Evolutionary conservation across 768 basidiomycete genomes (phyloP), one percentile per base, ranked within the genome.

Genomic region (Dacryopinax spathularia): DNA sequence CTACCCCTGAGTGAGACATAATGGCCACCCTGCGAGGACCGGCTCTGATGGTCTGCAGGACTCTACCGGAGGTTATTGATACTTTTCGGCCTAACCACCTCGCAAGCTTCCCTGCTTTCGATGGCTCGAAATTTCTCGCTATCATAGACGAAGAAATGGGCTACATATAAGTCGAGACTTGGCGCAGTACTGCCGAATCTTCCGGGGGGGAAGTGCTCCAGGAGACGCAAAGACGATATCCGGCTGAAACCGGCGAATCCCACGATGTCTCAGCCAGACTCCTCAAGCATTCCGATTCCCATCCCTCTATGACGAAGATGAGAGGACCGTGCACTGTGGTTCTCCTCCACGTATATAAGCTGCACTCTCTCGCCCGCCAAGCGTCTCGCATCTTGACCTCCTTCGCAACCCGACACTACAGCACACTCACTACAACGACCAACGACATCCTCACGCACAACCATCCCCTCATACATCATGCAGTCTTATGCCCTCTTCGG

Each of bases 121-220:
- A 91, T 68, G 81, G 82, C 20, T 81, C 78, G 69, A 81, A 78
- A 70, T 91, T 91, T 73, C 60, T 61, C 20, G 72, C 76, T 66
- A 69, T 91, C 66, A 72, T 91, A 65, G 89, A 91, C 70, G 83
- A 85, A 68, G 84, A 84, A 73, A 86, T 91, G 86, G 89, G 89
- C 18, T 91, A 84, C 72, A 67, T 75, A 63, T 80, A n/a, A n/a
- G n/a, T n/a, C n/a, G n/a, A n/a, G n/a, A n/a, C n/a, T n/a, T n/a
- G n/a, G n/a, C n/a, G n/a, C n/a, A n/a, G n/a, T n/a, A n/a, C n/a
- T n/a, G n/a, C n/a, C n/a, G n/a, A n/a, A n/a, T n/a, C n/a, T n/a
- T n/a, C n/a, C n/a, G n/a, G n/a, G n/a, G n/a, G n/a, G n/a, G n/a
- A n/a, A n/a, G n/a, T n/a, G n/a, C n/a, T n/a, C n/a, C n/a, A n/a